Evolutionary conservation across 768 basidiomycete species (phyloP), one percentile per base, ranked within the genome.

Genomic region (Crassisporium funariophilum): DNA sequence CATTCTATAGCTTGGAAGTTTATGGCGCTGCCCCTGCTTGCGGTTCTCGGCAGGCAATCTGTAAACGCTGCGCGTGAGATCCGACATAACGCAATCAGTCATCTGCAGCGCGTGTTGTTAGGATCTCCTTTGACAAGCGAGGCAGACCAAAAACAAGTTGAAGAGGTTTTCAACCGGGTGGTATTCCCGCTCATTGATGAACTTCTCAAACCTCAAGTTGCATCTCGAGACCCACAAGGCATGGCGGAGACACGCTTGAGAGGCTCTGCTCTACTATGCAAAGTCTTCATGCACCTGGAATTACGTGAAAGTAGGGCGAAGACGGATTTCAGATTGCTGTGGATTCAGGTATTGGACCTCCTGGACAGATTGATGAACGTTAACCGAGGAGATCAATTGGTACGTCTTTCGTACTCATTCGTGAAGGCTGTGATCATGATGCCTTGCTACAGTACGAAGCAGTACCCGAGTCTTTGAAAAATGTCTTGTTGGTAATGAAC

Each of bases 401-500:
- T 95, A 55, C 58, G 88, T 75, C 17, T 8, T 25, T 20, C 8
- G 35, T 41, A 5, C 25, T 33, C 16, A 7, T 24, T 48, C 23
- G 16, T 23, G 21, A 12, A 2, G 11, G 10, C 22, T 33, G 4
- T 16, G 15, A 19, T 17, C 36, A 24, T 9, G 29, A n/a, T 24
- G 0, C 5, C 12, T 2, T 22, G 19, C 29, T 43, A 8, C 56
- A 98, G 95, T 86, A 86, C 63, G 97, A 99, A 64, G 95, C 95
- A 0, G 79, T 97, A 15, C 93, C 92, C 1, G 97, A 99, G 67
- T 95, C 94, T 1, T 77, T 99, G 57, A 98, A 98, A 71, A 98
- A 98, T 60, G 90, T 95, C 39, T 71, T 99, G 12, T 78, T 98
- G 38, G 95, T 99, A 39, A 95, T 99, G 92, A 86, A 94, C 57